A percentile compares a stretch with the other conserved stretches of the same genome.
These are phyloP conservation scores for Ophiosphaerella korrae DNA, from an alignment of 2,329 filamentous ascomycete genomes.

Conservation along the genomic window DNA sequence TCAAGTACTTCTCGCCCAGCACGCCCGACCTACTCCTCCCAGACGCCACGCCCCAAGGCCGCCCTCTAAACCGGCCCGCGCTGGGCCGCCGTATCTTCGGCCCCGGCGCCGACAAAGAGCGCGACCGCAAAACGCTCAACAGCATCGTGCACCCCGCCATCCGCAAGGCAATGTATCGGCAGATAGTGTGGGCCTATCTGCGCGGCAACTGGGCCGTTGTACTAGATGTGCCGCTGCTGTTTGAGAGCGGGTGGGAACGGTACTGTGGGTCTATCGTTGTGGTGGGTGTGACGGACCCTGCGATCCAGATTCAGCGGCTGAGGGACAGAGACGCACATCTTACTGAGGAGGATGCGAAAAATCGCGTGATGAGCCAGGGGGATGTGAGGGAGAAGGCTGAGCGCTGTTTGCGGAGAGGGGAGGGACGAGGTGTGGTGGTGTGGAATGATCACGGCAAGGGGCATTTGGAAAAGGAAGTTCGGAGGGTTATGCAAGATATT, in stretches of 20 bases:
- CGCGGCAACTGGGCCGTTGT: constrained; percentile 85
- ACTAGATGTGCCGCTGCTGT: constrained; percentile 88
- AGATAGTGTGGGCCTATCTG: constrained; percentile 74
- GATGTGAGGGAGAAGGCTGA: constrained; percentile 84
- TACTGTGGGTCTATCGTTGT: constrained; percentile 87
- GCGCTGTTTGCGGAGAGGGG: constrained; percentile 69
- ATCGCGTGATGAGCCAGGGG: constrained; percentile 83
- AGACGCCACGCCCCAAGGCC: constrained; percentile 62
- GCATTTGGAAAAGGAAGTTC: constrained; percentile 71
- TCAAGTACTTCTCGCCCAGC: constrained; percentile 77
- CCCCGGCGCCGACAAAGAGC: constrained; percentile 68
- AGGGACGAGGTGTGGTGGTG: constrained; percentile 73
- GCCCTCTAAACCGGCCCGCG: constrained; percentile 82
- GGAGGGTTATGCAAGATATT: constrained; percentile 68
- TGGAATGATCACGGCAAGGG: constrained; percentile 85
- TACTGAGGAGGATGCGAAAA: constrained; percentile 82
- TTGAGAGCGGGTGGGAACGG: constrained; percentile 84
- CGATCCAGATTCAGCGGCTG: constrained; percentile 80
- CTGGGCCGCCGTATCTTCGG: constrained; percentile 89
- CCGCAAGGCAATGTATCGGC: constrained; percentile 77
- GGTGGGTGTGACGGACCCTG: constrained; percentile 80
- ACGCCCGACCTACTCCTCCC: constrained; percentile 85
- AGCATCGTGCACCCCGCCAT: constrained; percentile 93
- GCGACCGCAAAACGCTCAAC: constrained; percentile 80
- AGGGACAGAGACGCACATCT: constrained; percentile 77